Conservation (phyloP, 345 rosid genomes). For the Eucalyptus pauciflora region DNA sequence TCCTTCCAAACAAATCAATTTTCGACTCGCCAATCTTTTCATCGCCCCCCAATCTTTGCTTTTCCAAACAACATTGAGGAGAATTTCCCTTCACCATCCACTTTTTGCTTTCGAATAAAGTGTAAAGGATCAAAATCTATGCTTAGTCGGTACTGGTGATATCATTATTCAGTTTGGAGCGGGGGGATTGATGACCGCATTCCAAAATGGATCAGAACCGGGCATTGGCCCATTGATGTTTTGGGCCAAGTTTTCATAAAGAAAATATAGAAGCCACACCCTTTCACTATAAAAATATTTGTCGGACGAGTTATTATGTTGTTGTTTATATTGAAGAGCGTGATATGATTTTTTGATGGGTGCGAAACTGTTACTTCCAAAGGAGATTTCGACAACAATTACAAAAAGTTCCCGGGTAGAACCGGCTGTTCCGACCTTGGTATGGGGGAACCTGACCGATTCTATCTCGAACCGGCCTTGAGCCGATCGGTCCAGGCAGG, state of each 20-base stretch:
- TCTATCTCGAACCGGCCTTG: background rate
- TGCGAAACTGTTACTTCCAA: background rate
- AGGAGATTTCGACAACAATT: background rate
- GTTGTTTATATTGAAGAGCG: background rate
- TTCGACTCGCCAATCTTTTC: too few species aligned
- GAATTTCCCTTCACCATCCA: background rate
- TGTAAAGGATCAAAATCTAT: background rate
- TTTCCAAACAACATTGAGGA: background rate
- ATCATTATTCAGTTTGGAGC: background rate
- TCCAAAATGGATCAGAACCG: background rate
- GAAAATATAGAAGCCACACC: background rate
- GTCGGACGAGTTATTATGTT: background rate
- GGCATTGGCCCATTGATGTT: background rate
- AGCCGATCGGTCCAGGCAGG: background rate
- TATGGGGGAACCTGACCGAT: background rate
- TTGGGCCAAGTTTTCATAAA: background rate
- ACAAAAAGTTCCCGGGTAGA: background rate
- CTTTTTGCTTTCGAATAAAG: background rate
- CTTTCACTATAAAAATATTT: background rate
- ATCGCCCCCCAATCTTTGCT: background rate
- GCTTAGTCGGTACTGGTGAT: background rate
- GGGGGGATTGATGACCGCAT: background rate
- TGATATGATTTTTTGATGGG: background rate
- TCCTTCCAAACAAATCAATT: background rate
- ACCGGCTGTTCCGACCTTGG: background rate